Percentiles rank a stretch among this genome's conserved stretches.
Conservation (phyloP, 2,329 filamentous ascomycete species). For the Xylaria sp. region DNA sequence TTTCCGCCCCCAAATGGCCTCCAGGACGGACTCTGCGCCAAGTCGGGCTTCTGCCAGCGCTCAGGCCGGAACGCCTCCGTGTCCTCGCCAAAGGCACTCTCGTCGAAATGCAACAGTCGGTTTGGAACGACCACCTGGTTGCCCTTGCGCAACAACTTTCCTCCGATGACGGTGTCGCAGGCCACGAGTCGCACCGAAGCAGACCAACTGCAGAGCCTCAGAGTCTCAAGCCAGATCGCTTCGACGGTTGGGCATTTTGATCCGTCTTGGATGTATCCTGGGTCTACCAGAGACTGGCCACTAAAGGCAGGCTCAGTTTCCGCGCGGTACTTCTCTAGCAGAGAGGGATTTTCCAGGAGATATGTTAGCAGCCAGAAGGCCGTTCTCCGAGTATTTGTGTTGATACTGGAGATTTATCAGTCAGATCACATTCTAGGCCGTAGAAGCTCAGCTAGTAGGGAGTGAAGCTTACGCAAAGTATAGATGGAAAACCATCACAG, state of each 20-base stretch:
- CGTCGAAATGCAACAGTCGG: conserved; percentile 6
- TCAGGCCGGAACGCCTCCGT: background rate
- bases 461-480: background rate
- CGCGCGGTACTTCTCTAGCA: background rate
- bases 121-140: background rate
- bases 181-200: background rate
- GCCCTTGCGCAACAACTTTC: background rate
- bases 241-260: background rate
- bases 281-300: background rate
- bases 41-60: background rate
- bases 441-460: background rate
- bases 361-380: background rate
- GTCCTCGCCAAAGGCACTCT: background rate
- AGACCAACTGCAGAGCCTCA: background rate
- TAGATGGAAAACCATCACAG: background rate
- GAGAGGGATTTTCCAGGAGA: background rate
- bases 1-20: conserved; percentile 14
- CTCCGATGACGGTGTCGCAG: background rate
- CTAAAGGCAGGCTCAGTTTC: background rate
- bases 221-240: background rate
- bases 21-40: background rate
- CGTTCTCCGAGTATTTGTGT: conserved; percentile 13
- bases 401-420: background rate
- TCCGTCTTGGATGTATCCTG: background rate
- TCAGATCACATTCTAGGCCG: background rate